Percentiles rank a stretch among this genome's conserved stretches.
Evolutionary conservation across 1,284 basidiomycete species (phyloP).

Genomic region (Ustilago trichophora): DNA sequence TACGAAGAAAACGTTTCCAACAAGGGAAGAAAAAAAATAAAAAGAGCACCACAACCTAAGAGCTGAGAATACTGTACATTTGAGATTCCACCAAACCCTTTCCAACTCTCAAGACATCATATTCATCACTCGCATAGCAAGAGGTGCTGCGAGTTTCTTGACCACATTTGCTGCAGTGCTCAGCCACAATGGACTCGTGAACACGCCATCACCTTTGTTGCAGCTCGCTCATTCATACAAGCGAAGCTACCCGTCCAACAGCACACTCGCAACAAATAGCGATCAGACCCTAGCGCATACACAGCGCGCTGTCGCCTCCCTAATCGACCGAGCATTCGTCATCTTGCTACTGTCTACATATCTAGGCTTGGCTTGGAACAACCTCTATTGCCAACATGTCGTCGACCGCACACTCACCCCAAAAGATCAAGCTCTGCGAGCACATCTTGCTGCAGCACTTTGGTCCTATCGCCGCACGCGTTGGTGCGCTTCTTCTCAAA

Average conservation of each 20-base stretch:
- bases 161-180: background rate
- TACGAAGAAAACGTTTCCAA: slow-evolving; percentile 27
- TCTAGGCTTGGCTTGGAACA: no score
- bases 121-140: background rate
- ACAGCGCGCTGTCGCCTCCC: no score
- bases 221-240: background rate
- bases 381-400: slow-evolving; percentile 11
- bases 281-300: no score
- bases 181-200: slow-evolving; percentile 8
- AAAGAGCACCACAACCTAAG: background rate
- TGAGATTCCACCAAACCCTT: slow-evolving; percentile 10
- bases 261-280: background rate
- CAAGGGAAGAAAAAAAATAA: slow-evolving; percentile 2
- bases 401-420: slow-evolving; percentile 48
- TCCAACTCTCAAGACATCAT: background rate
- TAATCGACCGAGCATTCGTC: no score
- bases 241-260: background rate
- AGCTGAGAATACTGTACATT: no score
- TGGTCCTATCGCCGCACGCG: slow-evolving; percentile 76
- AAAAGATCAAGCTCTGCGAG: slow-evolving; percentile 72
- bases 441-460: slow-evolving; percentile 82
- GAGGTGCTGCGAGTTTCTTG: no score
- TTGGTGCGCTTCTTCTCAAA: slow-evolving; percentile 82
- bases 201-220: background rate
- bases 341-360: no score